A percentile compares a stretch with the other conserved stretches of the same genome.
These are phyloP conservation scores for Anaeromyces robustus DNA, from an alignment of 192 early-diverging fungal genomes.

Conservation along the genomic window DNA sequence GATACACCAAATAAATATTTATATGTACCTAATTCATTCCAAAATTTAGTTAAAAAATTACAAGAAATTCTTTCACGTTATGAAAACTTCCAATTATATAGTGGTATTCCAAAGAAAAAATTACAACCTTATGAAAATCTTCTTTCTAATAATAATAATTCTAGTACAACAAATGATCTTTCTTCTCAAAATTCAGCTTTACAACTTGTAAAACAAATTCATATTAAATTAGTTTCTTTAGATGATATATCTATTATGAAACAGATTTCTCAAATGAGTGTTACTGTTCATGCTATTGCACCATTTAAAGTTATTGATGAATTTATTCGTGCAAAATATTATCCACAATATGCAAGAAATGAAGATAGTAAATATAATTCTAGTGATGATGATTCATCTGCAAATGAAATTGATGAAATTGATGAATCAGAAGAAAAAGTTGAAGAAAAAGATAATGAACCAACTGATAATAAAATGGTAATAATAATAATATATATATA, in stretches of 20 bases:
- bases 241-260: conserved; percentile 23
- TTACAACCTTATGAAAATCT: conserved; percentile 2
- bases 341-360: not conserved
- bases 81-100: conserved; percentile 50
- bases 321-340: conserved; percentile 23
- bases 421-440: conserved; percentile 7
- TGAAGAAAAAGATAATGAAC: conserved; percentile 15
- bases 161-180: conserved; percentile 5
- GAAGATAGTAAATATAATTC: not conserved
- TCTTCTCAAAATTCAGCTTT: conserved; percentile 21
- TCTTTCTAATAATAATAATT: not conserved
- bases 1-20: not conserved
- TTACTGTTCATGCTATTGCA: conserved; percentile 74
- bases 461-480: not conserved
- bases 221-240: conserved; percentile 41
- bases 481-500: too few species aligned
- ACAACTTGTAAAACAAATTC: conserved; percentile 68
- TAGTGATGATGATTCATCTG: not conserved
- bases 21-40: conserved; percentile 27
- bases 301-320: conserved; percentile 67
- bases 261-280: conserved; percentile 30
- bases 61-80: conserved; percentile 54
- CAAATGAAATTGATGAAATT: not conserved
- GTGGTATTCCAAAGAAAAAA: conserved; percentile 9
- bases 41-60: conserved; percentile 38